Conservation (phyloP, 1,284 basidiomycete genomes). For the Fomitopsis pinicola region DNA sequence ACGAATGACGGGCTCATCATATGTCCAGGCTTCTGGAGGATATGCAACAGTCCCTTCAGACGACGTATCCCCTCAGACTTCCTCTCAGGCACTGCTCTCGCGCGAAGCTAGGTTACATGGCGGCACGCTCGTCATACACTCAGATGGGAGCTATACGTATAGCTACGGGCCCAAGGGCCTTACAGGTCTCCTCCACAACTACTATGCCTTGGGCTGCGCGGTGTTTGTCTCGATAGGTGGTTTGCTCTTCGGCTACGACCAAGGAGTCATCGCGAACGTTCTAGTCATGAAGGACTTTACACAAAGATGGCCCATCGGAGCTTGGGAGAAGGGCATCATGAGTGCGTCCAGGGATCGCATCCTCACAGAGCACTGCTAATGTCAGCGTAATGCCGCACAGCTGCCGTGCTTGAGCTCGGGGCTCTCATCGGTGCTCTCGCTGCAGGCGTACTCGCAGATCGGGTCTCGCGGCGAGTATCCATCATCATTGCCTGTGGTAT, state of each 20-base stretch:
- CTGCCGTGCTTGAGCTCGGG: conserved; percentile 74
- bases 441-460: conserved; percentile 66
- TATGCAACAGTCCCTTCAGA: background rate
- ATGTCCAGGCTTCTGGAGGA: background rate
- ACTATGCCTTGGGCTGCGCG: conserved; percentile 58
- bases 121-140: conserved; percentile 26
- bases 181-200: conserved; percentile 57
- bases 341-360: conserved; percentile 41
- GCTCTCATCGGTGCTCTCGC: conserved; percentile 66
- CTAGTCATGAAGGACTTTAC: conserved; percentile 78
- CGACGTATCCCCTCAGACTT: background rate
- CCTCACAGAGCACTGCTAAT: too few relatives aligned
- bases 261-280: conserved; percentile 67
- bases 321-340: conserved; percentile 71
- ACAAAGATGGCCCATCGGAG: conserved; percentile 58
- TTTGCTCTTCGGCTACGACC: conserved; percentile 64
- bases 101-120: conserved; percentile 14
- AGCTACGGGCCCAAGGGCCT: conserved; percentile 65
- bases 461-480: conserved; percentile 58
- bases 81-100: conserved; percentile 1
- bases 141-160: conserved; percentile 47
- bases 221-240: conserved; percentile 76
- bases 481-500: conserved; percentile 66
- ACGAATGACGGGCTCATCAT: background rate
- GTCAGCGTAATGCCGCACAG: conserved; percentile 30